Evolutionary conservation across 1,139 yeast genomes (phyloP).

Genomic region (Kodamaea sp.): DNA sequence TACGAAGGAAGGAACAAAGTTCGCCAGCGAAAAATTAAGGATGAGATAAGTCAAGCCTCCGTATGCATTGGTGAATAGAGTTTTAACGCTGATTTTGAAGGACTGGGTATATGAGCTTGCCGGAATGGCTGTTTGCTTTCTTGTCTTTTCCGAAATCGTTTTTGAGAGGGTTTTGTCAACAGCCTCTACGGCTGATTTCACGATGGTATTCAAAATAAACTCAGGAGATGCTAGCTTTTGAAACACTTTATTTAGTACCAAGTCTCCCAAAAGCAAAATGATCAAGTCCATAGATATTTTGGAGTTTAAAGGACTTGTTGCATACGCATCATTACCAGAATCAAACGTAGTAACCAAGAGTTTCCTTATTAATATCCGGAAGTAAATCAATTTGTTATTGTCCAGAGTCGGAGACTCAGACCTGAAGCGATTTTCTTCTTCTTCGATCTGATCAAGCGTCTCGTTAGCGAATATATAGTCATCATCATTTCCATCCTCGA

Average conservation of each 20-base stretch:
- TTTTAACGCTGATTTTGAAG: background rate
- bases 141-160: background rate
- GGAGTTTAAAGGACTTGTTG: conserved; percentile 24
- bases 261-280: conserved; percentile 32
- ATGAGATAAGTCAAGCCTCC: conserved; percentile 4
- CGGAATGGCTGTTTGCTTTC: background rate
- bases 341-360: conserved; percentile 25
- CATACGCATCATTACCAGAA: conserved; percentile 6
- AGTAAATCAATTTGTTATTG: conserved; percentile 20
- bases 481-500: background rate
- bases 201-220: conserved; percentile 25
- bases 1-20: conserved; percentile 3
- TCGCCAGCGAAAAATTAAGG: conserved; percentile 3
- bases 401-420: conserved; percentile 3
- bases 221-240: conserved; percentile 31
- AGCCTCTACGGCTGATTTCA: conserved; percentile 7
- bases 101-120: conserved; percentile 1
- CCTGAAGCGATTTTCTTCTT: background rate
- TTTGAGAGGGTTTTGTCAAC: conserved; percentile 1
- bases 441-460: conserved; percentile 5
- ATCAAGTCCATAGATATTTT: conserved; percentile 32
- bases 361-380: conserved; percentile 25
- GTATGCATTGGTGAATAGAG: conserved; percentile 4
- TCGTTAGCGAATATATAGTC: conserved; percentile 8
- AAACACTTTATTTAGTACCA: conserved; percentile 33